Percentiles rank a stretch among this genome's conserved stretches.
Conservation (phyloP, 2,329 filamentous ascomycete genomes). For the Epichloe festucae region DNA sequence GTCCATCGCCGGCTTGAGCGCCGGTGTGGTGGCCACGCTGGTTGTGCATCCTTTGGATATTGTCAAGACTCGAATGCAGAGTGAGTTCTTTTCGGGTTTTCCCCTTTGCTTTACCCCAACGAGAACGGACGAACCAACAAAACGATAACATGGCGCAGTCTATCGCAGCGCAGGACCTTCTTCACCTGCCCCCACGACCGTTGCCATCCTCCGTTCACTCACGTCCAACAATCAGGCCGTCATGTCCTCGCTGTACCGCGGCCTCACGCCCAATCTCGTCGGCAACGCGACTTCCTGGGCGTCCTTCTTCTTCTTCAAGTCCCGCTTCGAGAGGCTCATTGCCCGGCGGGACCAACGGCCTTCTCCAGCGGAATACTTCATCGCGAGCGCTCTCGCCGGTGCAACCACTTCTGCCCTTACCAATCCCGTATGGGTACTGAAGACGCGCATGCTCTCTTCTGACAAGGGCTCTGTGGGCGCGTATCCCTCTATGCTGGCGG, state of each 20-base stretch:
- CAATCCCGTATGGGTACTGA: slow-evolving; percentile 96
- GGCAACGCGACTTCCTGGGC: slow-evolving; percentile 88
- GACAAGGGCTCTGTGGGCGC: slow-evolving; percentile 62
- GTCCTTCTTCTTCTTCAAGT: slow-evolving; percentile 76
- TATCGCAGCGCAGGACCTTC: slow-evolving; percentile 30
- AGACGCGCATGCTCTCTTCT: slow-evolving; percentile 90
- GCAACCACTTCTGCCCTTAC: slow-evolving; percentile 69
- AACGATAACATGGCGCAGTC: slow-evolving; percentile 24
- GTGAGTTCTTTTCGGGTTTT: slow-evolving; percentile 28
- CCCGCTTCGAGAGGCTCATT: slow-evolving; percentile 36
- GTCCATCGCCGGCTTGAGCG: slow-evolving; percentile 78
- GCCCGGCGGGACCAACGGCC: slow-evolving; percentile 14
- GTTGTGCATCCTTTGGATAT: slow-evolving; percentile 88
- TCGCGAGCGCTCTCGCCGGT: slow-evolving; percentile 59
- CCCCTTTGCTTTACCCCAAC: not conserved
- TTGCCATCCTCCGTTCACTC: slow-evolving; percentile 39
- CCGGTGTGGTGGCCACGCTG: slow-evolving; percentile 75
- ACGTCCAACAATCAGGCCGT: slow-evolving; percentile 36
- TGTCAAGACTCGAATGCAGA: slow-evolving; percentile 90
- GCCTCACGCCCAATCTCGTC: slow-evolving; percentile 77
- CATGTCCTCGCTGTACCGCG: slow-evolving; percentile 68
- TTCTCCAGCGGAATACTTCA: slow-evolving; percentile 61
- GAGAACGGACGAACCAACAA: not conserved
- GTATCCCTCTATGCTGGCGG: slow-evolving; percentile 65
- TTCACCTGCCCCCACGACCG: slow-evolving; percentile 30